Base-by-base conservation (phyloP, 2,329 filamentous ascomycete species). In the Aspergillus texensis region DNA sequence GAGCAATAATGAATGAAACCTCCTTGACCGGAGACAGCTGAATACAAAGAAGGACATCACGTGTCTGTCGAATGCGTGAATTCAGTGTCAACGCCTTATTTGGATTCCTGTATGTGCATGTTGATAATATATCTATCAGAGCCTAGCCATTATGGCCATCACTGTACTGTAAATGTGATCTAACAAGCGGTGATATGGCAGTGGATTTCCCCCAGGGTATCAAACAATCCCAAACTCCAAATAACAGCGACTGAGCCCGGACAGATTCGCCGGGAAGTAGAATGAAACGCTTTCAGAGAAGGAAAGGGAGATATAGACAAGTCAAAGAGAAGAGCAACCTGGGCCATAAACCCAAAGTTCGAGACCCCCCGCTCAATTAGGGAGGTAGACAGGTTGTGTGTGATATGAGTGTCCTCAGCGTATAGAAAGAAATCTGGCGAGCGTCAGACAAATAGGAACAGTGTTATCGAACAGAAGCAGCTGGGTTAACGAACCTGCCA, bases 181-280 rank as follows among this genome's bases (percentile, higher is more conserved):
- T 61, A 52, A 58, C 59, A 60, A 61, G 36, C 50, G 62, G 32
- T 30, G 55, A 62, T 50, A 65, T 62, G 57, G 54, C 62, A 36
- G 55, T 67, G 62, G 66, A 67, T 68, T 57, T 62, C 55, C 65
- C 65, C 68, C 64, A 65, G 68, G 69, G 70, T 71, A 71, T 70
- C 69, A 67, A 71, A 58, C 62, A 68, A 58, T 67, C 65, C 67
- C 63, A 65, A 71, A 71, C 67, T 68, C 69, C 69, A 60, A 39
- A 64, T 58, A 65, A 66, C 58, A 58, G 64, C 46, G 60, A 61
- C 41, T 59, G 60, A 62, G 48, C 57, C 57, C 55, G 43, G 58
- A 55, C 39, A 59, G 52, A 62, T 41, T 45, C 39, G 57, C 48
- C 52, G 43, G 39, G 50, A 60, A 62, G 57, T 65, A 58, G 30